phyloP scores from a whole-genome alignment of 108 stramenopile genomes.

The Skeletonema menzelii region DNA sequence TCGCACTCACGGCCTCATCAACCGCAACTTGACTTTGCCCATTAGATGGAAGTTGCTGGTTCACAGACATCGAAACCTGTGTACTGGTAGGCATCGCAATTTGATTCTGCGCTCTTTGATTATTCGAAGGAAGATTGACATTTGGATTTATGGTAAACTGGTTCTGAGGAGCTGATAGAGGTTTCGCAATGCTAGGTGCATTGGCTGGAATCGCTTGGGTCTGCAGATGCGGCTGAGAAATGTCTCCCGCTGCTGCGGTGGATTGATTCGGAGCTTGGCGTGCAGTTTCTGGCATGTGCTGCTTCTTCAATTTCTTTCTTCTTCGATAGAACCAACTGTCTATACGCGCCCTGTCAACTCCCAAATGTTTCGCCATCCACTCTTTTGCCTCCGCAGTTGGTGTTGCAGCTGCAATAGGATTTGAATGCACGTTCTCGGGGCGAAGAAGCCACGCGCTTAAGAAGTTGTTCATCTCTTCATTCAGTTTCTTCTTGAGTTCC shows the following conservation, averaged over 20 bases:
- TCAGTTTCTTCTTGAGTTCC: neutral
- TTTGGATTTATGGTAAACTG: neutral
- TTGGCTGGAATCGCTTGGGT: neutral
- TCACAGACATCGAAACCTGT: neutral
- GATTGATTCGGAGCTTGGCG: neutral
- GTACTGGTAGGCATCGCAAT: neutral
- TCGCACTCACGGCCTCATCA: neutral
- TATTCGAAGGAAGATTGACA: neutral
- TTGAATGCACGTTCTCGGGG: neutral
- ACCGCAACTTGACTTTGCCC: neutral
- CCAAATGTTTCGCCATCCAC: conserved; percentile 2
- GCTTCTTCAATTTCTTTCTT: conserved; percentile 22
- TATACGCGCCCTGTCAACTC: conserved; percentile 16
- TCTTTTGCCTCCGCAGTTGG: conserved; percentile 14
- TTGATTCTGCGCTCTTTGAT: neutral
- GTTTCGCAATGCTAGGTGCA: neutral
- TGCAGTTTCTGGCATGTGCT: neutral
- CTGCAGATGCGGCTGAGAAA: neutral
- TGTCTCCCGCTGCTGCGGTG: neutral
- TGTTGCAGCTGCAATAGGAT: conserved; percentile 2
- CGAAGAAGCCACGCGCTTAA: neutral
- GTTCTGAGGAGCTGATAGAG: neutral
- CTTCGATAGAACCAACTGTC: conserved; percentile 29
- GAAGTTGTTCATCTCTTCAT: neutral
- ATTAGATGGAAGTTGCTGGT: neutral